Conservation (phyloP, 2,329 filamentous ascomycete species). For the Pseudocercospora pini-densiflorae region DNA sequence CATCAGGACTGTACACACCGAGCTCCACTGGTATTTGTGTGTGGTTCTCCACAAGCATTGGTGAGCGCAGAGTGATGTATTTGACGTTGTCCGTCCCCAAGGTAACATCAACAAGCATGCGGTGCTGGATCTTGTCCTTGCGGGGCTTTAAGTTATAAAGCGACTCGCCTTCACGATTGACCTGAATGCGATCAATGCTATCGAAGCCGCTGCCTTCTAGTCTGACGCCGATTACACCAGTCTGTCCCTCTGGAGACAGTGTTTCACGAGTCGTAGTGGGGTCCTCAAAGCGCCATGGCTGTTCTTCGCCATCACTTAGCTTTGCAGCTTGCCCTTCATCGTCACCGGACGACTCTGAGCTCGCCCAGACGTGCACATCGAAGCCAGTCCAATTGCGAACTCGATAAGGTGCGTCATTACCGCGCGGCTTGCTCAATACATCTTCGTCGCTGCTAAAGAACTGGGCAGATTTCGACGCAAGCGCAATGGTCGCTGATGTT, state of each 20-base stretch:
- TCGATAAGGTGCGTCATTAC: slow-evolving; percentile 87
- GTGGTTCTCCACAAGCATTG: slow-evolving; percentile 89
- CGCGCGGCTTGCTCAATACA: slow-evolving; percentile 88
- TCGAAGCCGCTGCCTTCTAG: slow-evolving; percentile 96
- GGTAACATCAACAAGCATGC: slow-evolving; percentile 87
- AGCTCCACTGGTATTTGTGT: slow-evolving; percentile 96
- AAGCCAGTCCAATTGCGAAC: slow-evolving; percentile 97
- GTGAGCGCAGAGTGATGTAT: slow-evolving; percentile 93
- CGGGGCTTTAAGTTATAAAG: slow-evolving; percentile 88
- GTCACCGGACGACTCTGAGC: slow-evolving; percentile 62
- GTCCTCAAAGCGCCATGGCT: slow-evolving; percentile 95
- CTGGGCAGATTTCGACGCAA: slow-evolving; percentile 89
- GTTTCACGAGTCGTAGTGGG: slow-evolving; percentile 96
- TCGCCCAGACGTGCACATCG: slow-evolving; percentile 81
- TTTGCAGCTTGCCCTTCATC: slow-evolving; percentile 74
- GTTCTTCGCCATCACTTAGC: slow-evolving; percentile 85
- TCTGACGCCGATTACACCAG: slow-evolving; percentile 77
- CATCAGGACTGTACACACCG: slow-evolving; percentile 83
- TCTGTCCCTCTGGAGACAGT: slow-evolving; percentile 79
- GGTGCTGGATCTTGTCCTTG: slow-evolving; percentile 82
- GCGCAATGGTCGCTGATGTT: slow-evolving; percentile 89
- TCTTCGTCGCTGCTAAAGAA: slow-evolving; percentile 90
- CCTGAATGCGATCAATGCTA: slow-evolving; percentile 80
- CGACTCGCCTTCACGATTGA: slow-evolving; percentile 93
- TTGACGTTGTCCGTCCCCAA: slow-evolving; percentile 96